phyloP scores from a whole-genome alignment of 1,284 basidiomycete genomes.

The Singerocomus rubriflavus region DNA sequence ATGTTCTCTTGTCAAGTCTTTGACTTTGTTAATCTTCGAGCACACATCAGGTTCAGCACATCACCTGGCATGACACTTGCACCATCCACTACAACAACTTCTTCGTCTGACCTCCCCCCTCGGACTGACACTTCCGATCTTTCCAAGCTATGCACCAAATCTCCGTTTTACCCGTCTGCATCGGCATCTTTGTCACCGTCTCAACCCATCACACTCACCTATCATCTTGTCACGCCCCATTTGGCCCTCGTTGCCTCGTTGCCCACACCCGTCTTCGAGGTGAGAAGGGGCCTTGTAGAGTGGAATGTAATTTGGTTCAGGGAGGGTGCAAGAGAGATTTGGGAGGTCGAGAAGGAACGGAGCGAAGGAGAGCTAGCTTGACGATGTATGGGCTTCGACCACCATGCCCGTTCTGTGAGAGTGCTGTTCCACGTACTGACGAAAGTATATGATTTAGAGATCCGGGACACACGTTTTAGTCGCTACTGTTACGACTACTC shows the following conservation, averaged over 20 bases:
- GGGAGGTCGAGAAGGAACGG: conserved; percentile 63
- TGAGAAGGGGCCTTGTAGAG: conserved; percentile 80
- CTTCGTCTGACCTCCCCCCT: neutral
- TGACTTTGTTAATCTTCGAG: neutral
- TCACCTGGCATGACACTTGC: conserved; percentile 14
- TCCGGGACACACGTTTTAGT: neutral
- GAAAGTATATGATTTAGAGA: conserved; percentile 4
- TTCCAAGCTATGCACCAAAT: conserved; percentile 10
- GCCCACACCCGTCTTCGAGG: conserved; percentile 76
- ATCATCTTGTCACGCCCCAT: conserved; percentile 81
- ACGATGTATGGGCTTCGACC: neutral
- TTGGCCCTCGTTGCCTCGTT: conserved; percentile 82
- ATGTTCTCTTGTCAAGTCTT: neutral
- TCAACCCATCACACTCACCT: conserved; percentile 70
- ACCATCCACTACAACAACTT: conserved; percentile 1
- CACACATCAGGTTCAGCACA: conserved; percentile 38
- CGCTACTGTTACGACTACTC: neutral
- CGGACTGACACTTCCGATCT: conserved; percentile 3
- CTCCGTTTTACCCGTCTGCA: conserved; percentile 35
- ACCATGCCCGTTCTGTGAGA: neutral
- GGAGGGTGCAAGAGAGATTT: conserved; percentile 76
- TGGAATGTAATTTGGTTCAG: conserved; percentile 91
- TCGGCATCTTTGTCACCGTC: conserved; percentile 60
- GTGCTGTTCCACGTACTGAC: neutral
- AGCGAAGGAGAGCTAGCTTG: conserved; percentile 34